Percentiles rank a stretch among this genome's conserved stretches.
phyloP scores from a whole-genome alignment of 2,329 filamentous ascomycete species.

The Talaromyces sp. region DNA sequence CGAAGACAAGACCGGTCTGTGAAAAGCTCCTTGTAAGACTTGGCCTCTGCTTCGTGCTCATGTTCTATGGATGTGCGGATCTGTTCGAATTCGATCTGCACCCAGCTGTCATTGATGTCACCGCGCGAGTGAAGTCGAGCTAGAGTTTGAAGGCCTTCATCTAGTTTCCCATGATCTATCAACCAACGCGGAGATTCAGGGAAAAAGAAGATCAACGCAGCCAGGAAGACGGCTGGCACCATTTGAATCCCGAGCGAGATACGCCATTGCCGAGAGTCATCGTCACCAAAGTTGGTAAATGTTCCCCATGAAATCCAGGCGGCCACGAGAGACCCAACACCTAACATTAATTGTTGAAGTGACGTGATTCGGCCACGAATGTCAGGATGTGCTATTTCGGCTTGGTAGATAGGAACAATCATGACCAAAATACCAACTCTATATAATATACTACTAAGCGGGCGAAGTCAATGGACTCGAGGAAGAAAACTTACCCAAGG shows the following conservation, averaged over 20 bases:
- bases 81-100: constrained; percentile 65
- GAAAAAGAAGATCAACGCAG: constrained; percentile 64
- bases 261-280: constrained; percentile 54
- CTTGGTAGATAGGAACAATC: constrained; percentile 70
- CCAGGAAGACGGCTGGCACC: constrained; percentile 60
- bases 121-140: constrained; percentile 67
- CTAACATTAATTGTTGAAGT: constrained; percentile 78
- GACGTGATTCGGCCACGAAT: constrained; percentile 72
- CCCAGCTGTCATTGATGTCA: constrained; percentile 61
- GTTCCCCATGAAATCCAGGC: constrained; percentile 68
- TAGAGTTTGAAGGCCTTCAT: constrained; percentile 62
- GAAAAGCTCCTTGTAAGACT: constrained; percentile 67
- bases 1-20: constrained; percentile 62
- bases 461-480: constrained; percentile 5
- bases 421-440: constrained; percentile 58
- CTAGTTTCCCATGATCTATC: constrained; percentile 63
- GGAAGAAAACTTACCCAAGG: constrained; percentile 45
- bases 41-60: constrained; percentile 65
- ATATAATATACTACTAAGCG: not conserved
- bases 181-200: constrained; percentile 72
- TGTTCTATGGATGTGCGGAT: constrained; percentile 62
- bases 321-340: constrained; percentile 67
- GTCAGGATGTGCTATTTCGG: constrained; percentile 68
- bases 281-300: constrained; percentile 46
- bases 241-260: constrained; percentile 66